Evolutionary conservation across 1,139 yeast genomes (phyloP).

Genomic region (Kodamaea sp.): DNA sequence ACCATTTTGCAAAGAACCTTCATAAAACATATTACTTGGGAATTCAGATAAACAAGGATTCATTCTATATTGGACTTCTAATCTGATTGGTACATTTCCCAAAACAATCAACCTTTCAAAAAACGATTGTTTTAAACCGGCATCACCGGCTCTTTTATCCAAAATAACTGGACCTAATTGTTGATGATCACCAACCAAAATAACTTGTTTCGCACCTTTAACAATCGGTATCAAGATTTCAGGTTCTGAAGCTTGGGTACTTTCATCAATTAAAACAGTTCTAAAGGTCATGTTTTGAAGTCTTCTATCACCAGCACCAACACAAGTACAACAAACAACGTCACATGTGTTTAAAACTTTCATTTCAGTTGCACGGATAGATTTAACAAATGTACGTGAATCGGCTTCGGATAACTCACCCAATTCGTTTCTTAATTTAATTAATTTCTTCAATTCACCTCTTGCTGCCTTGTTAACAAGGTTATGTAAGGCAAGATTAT

Average conservation of each 20-base stretch:
- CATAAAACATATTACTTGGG: slow-evolving; percentile 90
- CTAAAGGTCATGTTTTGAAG: slow-evolving; percentile 55
- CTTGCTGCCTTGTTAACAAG: slow-evolving; percentile 44
- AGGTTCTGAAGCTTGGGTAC: slow-evolving; percentile 93
- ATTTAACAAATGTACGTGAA: slow-evolving; percentile 38
- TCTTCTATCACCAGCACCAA: slow-evolving; percentile 81
- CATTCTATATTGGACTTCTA: slow-evolving; percentile 95
- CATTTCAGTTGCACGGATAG: slow-evolving; percentile 47
- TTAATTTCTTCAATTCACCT: slow-evolving; percentile 56
- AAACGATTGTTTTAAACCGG: slow-evolving; percentile 80
- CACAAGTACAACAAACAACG: slow-evolving; percentile 88
- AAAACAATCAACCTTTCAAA: slow-evolving; percentile 83
- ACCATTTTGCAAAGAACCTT: slow-evolving; percentile 89
- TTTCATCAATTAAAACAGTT: slow-evolving; percentile 84
- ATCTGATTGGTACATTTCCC: slow-evolving; percentile 80
- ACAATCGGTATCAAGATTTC: slow-evolving; percentile 86
- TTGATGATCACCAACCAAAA: slow-evolving; percentile 92
- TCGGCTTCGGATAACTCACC: slow-evolving; percentile 68
- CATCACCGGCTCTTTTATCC: slow-evolving; percentile 76
- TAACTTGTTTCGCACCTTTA: slow-evolving; percentile 84
- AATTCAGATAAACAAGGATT: slow-evolving; percentile 85
- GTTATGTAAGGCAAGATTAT: slow-evolving; percentile 52
- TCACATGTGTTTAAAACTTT: slow-evolving; percentile 57
- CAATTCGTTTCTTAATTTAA: slow-evolving; percentile 56
- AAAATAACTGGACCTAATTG: slow-evolving; percentile 90